Evolutionary conservation across 495 filamentous ascomycete species (phyloP).

Genomic region (Friedmanniomyces simplex): DNA sequence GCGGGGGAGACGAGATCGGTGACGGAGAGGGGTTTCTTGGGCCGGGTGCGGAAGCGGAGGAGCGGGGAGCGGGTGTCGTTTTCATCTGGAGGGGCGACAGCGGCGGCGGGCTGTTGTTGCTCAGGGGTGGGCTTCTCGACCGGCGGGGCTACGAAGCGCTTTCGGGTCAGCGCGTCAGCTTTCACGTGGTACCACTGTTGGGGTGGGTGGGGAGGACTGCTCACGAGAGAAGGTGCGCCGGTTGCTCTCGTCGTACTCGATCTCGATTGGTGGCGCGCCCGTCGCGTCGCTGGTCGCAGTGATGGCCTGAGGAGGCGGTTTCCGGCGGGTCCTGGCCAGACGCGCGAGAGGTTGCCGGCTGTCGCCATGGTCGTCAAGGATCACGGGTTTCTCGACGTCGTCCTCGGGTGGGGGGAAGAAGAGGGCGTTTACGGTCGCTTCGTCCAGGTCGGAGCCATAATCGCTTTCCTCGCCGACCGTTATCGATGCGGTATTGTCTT

Average conservation of each 20-base stretch:
- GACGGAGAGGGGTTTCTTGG: constrained; percentile 75
- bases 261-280: constrained; percentile 13
- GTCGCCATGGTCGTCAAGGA: constrained; percentile 15
- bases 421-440: constrained; percentile 22
- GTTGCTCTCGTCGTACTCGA: constrained; percentile 25
- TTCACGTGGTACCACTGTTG: not conserved
- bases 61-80: constrained; percentile 46
- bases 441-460: constrained; percentile 34
- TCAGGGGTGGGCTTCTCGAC: not conserved
- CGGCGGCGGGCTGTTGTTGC: no score
- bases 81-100: not conserved
- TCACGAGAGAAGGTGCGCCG: constrained; percentile 15
- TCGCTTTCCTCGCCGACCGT: constrained; percentile 23
- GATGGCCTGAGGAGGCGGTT: not conserved
- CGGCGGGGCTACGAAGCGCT: constrained; percentile 27
- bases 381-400: constrained; percentile 19
- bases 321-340: not conserved
- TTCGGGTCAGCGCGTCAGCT: constrained; percentile 28
- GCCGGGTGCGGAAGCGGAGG: constrained; percentile 67
- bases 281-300: not conserved
- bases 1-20: constrained; percentile 78
- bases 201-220: not conserved
- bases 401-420: constrained; percentile 19
- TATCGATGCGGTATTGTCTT: constrained; percentile 2
- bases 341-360: not conserved